Percentiles rank a stretch among this genome's conserved stretches.
Evolutionary conservation across 192 early-diverging fungal genomes (phyloP).

Genomic region (Coemansia sp.): DNA sequence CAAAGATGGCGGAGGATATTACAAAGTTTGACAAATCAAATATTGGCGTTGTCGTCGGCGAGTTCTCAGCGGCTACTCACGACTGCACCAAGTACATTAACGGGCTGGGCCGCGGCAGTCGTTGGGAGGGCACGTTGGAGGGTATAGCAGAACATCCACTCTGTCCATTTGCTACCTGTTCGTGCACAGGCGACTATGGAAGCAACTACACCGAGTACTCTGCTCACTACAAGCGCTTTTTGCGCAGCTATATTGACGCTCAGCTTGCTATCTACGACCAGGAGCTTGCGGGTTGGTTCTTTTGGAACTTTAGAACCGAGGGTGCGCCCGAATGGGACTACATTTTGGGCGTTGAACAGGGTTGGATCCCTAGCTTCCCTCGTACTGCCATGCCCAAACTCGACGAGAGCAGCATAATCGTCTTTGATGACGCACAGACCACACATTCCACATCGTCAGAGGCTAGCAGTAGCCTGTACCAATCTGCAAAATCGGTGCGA

Average conservation of each 20-base stretch:
- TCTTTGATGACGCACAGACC: not conserved
- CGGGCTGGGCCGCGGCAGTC: constrained; percentile 61
- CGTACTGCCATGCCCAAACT: constrained; percentile 32
- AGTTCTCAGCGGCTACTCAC: constrained; percentile 70
- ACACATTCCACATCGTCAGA: not conserved
- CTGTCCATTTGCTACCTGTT: constrained; percentile 55
- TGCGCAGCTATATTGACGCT: constrained; percentile 59
- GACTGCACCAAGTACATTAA: constrained; percentile 78
- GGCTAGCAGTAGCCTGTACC: not conserved
- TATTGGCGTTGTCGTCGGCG: constrained; percentile 71
- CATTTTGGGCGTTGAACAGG: constrained; percentile 64
- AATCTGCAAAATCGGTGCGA: not conserved
- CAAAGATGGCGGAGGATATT: constrained; percentile 39
- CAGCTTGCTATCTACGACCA: constrained; percentile 67
- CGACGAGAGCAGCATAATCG: not conserved
- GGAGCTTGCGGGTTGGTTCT: constrained; percentile 65
- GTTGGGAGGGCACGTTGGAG: constrained; percentile 66
- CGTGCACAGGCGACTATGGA: constrained; percentile 60
- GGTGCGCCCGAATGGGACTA: constrained; percentile 75
- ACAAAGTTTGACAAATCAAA: constrained; percentile 38
- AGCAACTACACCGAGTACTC: constrained; percentile 53
- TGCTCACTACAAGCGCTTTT: constrained; percentile 60
- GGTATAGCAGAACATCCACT: constrained; percentile 28
- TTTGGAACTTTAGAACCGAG: constrained; percentile 76
- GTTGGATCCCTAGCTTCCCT: constrained; percentile 65